Evolutionary conservation across 192 early-diverging fungal species (phyloP).

Genomic region (Mortierella alpina): DNA sequence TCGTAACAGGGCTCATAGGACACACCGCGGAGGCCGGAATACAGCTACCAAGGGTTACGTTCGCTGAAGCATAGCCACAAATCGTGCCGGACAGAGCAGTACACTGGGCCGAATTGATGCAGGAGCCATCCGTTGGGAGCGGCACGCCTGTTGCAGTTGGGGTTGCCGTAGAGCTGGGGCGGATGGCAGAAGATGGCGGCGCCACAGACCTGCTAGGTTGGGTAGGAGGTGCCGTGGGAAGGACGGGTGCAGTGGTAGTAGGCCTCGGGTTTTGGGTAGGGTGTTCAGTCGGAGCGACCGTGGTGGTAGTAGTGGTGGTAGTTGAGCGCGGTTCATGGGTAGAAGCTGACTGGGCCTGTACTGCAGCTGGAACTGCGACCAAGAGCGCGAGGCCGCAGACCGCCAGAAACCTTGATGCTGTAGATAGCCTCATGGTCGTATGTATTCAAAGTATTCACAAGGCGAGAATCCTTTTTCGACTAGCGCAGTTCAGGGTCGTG

Average conservation of each 20-base stretch:
- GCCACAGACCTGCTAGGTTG: neutral
- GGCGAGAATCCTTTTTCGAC: neutral
- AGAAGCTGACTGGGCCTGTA: neutral
- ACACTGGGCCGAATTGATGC: constrained; percentile 11
- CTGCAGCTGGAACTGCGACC: neutral
- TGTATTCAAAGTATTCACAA: neutral
- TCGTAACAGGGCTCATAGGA: neutral
- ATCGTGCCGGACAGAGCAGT: neutral
- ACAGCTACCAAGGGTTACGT: constrained; percentile 8
- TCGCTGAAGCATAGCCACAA: constrained; percentile 3
- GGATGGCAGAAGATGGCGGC: neutral
- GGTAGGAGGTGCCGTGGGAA: neutral
- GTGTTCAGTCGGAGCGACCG: neutral
- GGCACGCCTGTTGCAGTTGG: too few relatives aligned
- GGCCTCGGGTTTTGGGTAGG: too few relatives aligned
- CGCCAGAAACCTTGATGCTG: constrained; percentile 2
- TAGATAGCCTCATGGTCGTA: constrained; percentile 34
- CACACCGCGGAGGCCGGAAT: neutral
- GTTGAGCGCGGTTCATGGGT: neutral
- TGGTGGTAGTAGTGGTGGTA: neutral
- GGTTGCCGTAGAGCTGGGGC: neutral
- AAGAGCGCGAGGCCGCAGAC: constrained; percentile 18
- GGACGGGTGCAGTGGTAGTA: too few relatives aligned
- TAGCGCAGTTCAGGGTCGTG: too few relatives aligned
- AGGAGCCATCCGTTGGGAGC: neutral